Percentiles rank a stretch among this genome's conserved stretches.
Evolutionary conservation across 2,329 filamentous ascomycete genomes (phyloP).

Genomic region (Cladophialophora chaetospira): DNA sequence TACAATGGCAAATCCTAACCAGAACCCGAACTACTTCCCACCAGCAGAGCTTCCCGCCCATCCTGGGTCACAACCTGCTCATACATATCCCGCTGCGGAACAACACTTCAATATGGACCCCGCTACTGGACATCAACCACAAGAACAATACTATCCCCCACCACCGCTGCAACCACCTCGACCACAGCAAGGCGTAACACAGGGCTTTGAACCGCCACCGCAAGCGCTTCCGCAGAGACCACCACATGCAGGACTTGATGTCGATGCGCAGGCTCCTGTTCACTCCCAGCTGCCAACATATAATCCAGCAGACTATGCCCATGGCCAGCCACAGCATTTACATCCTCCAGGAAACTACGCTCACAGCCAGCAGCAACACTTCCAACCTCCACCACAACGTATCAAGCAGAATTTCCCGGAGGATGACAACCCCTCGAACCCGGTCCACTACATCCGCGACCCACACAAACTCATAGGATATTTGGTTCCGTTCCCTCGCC

Average conservation of each 20-base stretch:
- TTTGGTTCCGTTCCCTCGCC: slow-evolving; percentile 49
- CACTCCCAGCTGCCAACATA: slow-evolving; percentile 7
- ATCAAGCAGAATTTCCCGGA: slow-evolving; percentile 21
- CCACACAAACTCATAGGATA: slow-evolving; percentile 48
- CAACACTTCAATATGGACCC: slow-evolving; percentile 2
- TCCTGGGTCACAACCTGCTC: neutral
- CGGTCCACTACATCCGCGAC: slow-evolving; percentile 45
- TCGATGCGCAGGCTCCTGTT: slow-evolving; percentile 1
- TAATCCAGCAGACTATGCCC: slow-evolving; percentile 8
- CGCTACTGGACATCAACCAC: neutral
- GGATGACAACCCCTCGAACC: slow-evolving; percentile 35
- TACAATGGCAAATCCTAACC: slow-evolving; percentile 10
- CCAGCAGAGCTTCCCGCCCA: slow-evolving; percentile 7
- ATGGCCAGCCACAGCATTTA: slow-evolving; percentile 3
- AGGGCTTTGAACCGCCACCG: slow-evolving; percentile 8
- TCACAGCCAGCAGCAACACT: slow-evolving; percentile 6
- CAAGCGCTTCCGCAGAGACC: slow-evolving; percentile 19
- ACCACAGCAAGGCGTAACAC: neutral
- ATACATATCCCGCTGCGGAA: neutral
- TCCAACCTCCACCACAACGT: slow-evolving; percentile 28
- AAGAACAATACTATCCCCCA: slow-evolving; percentile 9
- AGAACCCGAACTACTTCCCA: slow-evolving; percentile 6
- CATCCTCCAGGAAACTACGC: slow-evolving; percentile 5
- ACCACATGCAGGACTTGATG: neutral
- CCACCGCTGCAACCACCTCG: slow-evolving; percentile 4